Percentiles rank a stretch among this genome's conserved stretches.
Evolutionary conservation across 2,329 filamentous ascomycete genomes (phyloP).

Genomic region (Colletotrichum lini): DNA sequence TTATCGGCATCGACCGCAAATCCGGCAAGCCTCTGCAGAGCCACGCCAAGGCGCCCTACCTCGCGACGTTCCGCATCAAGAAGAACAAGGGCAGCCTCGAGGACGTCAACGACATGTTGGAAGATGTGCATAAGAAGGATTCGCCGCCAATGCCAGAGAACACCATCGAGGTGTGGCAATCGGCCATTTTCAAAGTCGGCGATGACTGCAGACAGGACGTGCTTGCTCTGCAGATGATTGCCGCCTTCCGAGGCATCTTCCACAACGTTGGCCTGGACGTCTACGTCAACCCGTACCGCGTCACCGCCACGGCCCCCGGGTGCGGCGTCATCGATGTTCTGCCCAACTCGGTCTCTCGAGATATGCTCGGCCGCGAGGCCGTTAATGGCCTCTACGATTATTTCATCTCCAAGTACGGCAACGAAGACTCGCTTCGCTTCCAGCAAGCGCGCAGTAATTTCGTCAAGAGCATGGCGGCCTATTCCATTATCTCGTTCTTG

Average conservation of each 20-base stretch:
- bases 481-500: slow-evolving; percentile 96
- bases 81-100: slow-evolving; percentile 76
- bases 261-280: slow-evolving; percentile 95
- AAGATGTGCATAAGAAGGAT: slow-evolving; percentile 60
- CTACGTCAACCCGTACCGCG: slow-evolving; percentile 96
- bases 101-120: slow-evolving; percentile 66
- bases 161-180: slow-evolving; percentile 97
- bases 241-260: slow-evolving; percentile 97
- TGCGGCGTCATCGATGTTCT: slow-evolving; percentile 99
- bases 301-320: slow-evolving; percentile 95
- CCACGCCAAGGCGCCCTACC: slow-evolving; percentile 98
- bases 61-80: slow-evolving; percentile 98
- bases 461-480: slow-evolving; percentile 99
- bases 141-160: slow-evolving; percentile 56
- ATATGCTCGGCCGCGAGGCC: slow-evolving; percentile 98
- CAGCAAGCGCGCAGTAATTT: slow-evolving; percentile 97
- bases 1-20: slow-evolving; percentile 97
- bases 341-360: slow-evolving; percentile 96
- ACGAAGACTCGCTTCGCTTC: slow-evolving; percentile 94
- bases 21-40: slow-evolving; percentile 97
- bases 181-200: slow-evolving; percentile 99
- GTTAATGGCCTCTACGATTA: slow-evolving; percentile 99
- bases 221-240: slow-evolving; percentile 96
- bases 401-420: slow-evolving; percentile 97
- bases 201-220: slow-evolving; percentile 99